Percentiles rank a stretch among this genome's conserved stretches.
Evolutionary conservation across 805 yeast species (phyloP).

Genomic region (Jamesozyma piceae): DNA sequence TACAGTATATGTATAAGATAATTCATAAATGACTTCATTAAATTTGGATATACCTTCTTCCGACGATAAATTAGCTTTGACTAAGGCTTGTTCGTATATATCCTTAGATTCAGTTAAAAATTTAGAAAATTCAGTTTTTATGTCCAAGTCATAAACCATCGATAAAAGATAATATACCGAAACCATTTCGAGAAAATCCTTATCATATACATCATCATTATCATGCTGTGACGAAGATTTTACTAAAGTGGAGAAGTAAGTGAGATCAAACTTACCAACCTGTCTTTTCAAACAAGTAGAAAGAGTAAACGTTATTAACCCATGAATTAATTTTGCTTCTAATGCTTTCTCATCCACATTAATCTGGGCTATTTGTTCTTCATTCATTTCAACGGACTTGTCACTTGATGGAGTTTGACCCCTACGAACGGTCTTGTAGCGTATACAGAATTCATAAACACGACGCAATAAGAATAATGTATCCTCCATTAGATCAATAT

Average conservation of each 20-base stretch:
- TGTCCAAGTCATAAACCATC: constrained; percentile 53
- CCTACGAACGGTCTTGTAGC: constrained; percentile 26
- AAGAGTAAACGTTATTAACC: constrained; percentile 46
- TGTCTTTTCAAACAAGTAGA: constrained; percentile 32
- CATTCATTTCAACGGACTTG: constrained; percentile 12
- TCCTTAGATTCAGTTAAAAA: constrained; percentile 31
- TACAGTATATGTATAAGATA: constrained; percentile 31
- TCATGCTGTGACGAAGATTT: not conserved
- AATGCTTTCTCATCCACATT: constrained; percentile 48
- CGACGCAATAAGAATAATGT: constrained; percentile 44
- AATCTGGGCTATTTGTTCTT: constrained; percentile 34
- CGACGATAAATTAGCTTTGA: constrained; percentile 19
- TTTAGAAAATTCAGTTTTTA: constrained; percentile 32
- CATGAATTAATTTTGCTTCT: constrained; percentile 54
- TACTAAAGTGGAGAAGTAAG: constrained; percentile 15
- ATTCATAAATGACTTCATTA: constrained; percentile 29
- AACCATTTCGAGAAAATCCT: constrained; percentile 8
- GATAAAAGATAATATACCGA: constrained; percentile 40
- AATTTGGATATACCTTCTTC: constrained; percentile 24
- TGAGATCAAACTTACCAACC: constrained; percentile 16
- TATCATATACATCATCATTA: not conserved
- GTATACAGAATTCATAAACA: constrained; percentile 51
- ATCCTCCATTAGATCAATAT: constrained; percentile 29
- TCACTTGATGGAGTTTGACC: not conserved
- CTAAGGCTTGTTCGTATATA: constrained; percentile 31